Conservation (phyloP, 768 basidiomycete genomes). For the Boletus insuetus region DNA sequence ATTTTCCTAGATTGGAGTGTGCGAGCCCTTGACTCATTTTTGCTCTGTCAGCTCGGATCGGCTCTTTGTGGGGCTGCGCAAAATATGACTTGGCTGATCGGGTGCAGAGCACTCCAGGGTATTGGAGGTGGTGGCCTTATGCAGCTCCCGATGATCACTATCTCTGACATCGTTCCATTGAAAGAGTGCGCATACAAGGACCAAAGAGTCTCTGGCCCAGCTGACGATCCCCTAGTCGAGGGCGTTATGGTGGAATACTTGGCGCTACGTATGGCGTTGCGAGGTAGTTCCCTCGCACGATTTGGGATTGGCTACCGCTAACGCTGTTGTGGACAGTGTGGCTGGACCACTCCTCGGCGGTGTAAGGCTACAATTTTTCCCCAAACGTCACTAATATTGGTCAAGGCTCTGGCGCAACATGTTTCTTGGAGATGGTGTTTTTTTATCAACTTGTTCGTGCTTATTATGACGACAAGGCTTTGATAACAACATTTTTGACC, state of each 20-base stretch:
- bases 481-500: no score
- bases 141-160: slow-evolving; percentile 72
- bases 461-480: not conserved
- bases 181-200: slow-evolving; percentile 52
- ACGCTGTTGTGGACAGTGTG: slow-evolving; percentile 39
- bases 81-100: slow-evolving; percentile 72
- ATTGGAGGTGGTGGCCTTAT: slow-evolving; percentile 79
- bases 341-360: slow-evolving; percentile 82
- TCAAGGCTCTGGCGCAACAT: slow-evolving; percentile 65
- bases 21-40: not conserved
- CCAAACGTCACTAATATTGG: not conserved
- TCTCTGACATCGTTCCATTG: slow-evolving; percentile 81
- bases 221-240: slow-evolving; percentile 47
- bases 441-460: slow-evolving; percentile 64
- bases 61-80: slow-evolving; percentile 82
- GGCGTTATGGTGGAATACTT: slow-evolving; percentile 69
- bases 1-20: slow-evolving; percentile 10
- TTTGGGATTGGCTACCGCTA: not conserved
- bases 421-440: slow-evolving; percentile 84
- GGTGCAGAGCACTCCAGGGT: slow-evolving; percentile 77
- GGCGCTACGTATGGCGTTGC: slow-evolving; percentile 78
- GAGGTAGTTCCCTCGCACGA: slow-evolving; percentile 28
- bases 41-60: slow-evolving; percentile 55
- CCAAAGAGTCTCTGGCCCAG: not conserved
- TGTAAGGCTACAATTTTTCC: slow-evolving; percentile 40